A percentile compares a stretch with the other conserved stretches of the same genome.
phyloP scores from a whole-genome alignment of 2,329 filamentous ascomycete genomes.

The Alternaria gaisen region DNA sequence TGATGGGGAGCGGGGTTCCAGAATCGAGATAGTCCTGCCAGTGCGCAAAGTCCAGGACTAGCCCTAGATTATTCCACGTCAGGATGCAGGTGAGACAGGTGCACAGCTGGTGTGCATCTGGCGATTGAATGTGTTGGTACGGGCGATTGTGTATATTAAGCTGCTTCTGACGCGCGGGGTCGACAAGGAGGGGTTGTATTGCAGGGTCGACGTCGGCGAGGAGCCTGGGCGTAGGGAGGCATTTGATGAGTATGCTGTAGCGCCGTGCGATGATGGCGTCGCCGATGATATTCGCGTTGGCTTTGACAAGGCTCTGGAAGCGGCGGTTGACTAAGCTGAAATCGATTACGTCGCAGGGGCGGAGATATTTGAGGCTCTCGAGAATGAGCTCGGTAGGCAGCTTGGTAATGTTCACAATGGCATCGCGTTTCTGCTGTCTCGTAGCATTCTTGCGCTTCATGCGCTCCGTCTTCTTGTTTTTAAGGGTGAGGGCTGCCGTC shows the following conservation, averaged over 20 bases:
- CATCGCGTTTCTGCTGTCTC: slow-evolving; percentile 41
- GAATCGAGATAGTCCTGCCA: slow-evolving; percentile 64
- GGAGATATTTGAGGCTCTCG: slow-evolving; percentile 57
- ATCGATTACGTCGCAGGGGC: slow-evolving; percentile 61
- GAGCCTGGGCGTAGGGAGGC: slow-evolving; percentile 61
- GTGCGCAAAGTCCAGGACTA: slow-evolving; percentile 65
- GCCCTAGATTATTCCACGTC: slow-evolving; percentile 65
- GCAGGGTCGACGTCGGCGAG: slow-evolving; percentile 53
- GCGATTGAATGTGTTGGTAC: slow-evolving; percentile 62
- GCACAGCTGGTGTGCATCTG: slow-evolving; percentile 61
- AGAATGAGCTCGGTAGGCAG: slow-evolving; percentile 64
- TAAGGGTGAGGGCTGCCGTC: slow-evolving; percentile 59
- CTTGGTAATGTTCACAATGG: slow-evolving; percentile 52
- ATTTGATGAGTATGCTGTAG: slow-evolving; percentile 61
- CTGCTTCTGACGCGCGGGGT: slow-evolving; percentile 54
- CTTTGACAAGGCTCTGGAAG: slow-evolving; percentile 56
- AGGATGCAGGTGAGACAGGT: slow-evolving; percentile 66
- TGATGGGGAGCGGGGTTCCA: slow-evolving; percentile 62
- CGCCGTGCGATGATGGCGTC: slow-evolving; percentile 56
- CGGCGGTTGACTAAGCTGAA: slow-evolving; percentile 56
- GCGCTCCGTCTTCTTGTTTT: slow-evolving; percentile 64
- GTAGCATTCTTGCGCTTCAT: slow-evolving; percentile 53
- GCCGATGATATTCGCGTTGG: slow-evolving; percentile 57
- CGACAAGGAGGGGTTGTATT: slow-evolving; percentile 51
- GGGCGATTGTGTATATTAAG: slow-evolving; percentile 59